These are phyloP conservation scores for Penicillium capsulatum DNA, from an alignment of 2,329 filamentous ascomycete species.

Conservation along the genomic window DNA sequence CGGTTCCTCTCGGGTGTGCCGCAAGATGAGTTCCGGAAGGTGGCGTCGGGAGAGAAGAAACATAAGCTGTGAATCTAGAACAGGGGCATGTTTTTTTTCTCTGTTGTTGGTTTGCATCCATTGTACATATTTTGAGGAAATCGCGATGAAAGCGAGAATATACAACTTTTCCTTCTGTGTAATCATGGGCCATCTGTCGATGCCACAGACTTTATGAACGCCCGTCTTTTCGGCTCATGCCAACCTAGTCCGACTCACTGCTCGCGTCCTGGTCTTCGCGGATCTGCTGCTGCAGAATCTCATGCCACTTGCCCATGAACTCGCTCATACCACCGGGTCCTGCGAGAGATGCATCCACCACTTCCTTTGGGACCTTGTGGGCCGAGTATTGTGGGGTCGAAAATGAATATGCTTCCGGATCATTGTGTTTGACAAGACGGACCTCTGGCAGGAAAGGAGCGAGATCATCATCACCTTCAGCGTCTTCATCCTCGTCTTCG, in stretches of 20 bases:
- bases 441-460: constrained; percentile 67
- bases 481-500: constrained; percentile 37
- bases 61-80: constrained; percentile 70
- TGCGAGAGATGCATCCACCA: constrained; percentile 65
- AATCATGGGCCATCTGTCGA: too few species aligned
- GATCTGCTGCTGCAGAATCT: constrained; percentile 47
- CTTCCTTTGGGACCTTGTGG: constrained; percentile 90
- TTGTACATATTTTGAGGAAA: neutral
- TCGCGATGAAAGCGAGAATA: neutral
- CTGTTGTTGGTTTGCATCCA: too few species aligned
- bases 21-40: constrained; percentile 80
- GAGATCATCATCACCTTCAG: constrained; percentile 50
- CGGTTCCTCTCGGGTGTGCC: constrained; percentile 76
- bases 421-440: constrained; percentile 73
- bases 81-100: too few species aligned
- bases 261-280: constrained; percentile 36
- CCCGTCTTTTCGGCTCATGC: too few species aligned
- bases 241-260: constrained; percentile 29
- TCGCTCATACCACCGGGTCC: constrained; percentile 75
- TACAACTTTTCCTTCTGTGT: too few species aligned
- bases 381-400: constrained; percentile 84
- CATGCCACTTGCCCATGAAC: constrained; percentile 71
- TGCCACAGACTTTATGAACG: too few species aligned
- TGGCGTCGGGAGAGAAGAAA: constrained; percentile 83
- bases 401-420: constrained; percentile 85